Conservation (phyloP, 805 yeast species). For the Candida caryicola region DNA sequence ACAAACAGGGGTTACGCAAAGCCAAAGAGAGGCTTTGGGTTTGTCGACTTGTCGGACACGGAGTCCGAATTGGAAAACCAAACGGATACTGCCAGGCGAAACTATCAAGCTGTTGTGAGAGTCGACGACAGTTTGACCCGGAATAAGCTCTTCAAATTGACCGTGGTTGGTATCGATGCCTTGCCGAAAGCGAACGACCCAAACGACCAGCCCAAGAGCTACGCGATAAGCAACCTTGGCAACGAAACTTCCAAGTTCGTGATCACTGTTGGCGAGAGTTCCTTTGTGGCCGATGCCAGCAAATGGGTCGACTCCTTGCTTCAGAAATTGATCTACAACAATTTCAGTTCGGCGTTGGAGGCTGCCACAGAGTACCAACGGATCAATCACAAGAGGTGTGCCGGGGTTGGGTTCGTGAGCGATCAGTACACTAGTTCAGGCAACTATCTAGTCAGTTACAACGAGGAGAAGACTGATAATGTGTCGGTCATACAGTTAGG, state of each 20-base stretch:
- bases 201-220: not conserved
- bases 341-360: not conserved
- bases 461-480: conserved; percentile 1
- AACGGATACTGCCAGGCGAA: too few relatives aligned
- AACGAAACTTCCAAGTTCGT: not conserved
- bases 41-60: conserved; percentile 15
- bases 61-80: conserved; percentile 2
- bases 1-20: conserved; percentile 9
- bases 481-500: not conserved
- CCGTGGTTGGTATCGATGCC: not conserved
- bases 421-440: conserved; percentile 31
- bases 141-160: not conserved
- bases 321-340: conserved; percentile 3
- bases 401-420: conserved; percentile 15
- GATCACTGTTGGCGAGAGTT: not conserved
- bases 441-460: conserved; percentile 17
- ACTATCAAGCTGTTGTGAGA: too few relatives aligned
- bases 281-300: conserved; percentile 4
- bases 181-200: too few relatives aligned
- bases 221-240: not conserved
- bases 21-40: conserved; percentile 31
- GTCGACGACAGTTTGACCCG: too few relatives aligned
- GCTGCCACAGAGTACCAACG: conserved; percentile 6
- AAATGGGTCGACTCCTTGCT: conserved; percentile 16
- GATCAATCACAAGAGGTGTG: conserved; percentile 5